Base-by-base conservation (phyloP, 148 eudicot species). In the Nepenthes mirabilis region DNA sequence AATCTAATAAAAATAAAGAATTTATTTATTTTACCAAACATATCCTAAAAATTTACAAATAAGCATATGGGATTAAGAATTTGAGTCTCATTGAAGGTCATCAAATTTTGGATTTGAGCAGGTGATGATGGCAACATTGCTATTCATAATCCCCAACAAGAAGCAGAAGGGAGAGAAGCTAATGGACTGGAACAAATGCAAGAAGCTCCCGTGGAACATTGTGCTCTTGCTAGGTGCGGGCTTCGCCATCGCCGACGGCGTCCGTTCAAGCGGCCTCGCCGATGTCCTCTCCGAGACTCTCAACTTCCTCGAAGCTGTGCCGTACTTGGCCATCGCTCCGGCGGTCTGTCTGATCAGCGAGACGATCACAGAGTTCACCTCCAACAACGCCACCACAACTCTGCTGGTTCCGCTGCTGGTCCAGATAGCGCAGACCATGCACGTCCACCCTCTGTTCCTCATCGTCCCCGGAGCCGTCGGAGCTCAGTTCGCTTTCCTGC, bases 121-220 rank as follows among this genome's bases (percentile, higher is more conserved):
- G 97, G 95, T 91, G 59, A 62, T 88, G 86, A 80, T 88, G 88
- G 97, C 97, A 40, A 91, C 97, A 14, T 63, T 91, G 11, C 55
- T 91, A 36, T 91, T 91, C 85, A 85, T 91, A 73, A 81, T 91
- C 60, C 97, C 97, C 49, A 91, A 75, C 80, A 83, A 73, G 67
- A 85, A 80, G 66, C 75, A 72, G 40, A 33, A 69, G 37, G 95
- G 97, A 11, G 96, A 88, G 77, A 91, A 91, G 63, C 72, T 91
- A 53, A 91, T 91, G 97, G 96, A 88, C 67, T 91, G 97, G 97
- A 82, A 65, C 82, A 85, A 91, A 48, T 91, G 97, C 94, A 88
- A 85, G 77, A 83, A 79, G 59, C 69, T 91, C 3, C 97, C 96
- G 1, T 91, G 96, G 97, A 80, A 70, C 74, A 79, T 91, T 43